phyloP scores from a whole-genome alignment of 257 asterid genomes.

The Jacaranda copaia region DNA sequence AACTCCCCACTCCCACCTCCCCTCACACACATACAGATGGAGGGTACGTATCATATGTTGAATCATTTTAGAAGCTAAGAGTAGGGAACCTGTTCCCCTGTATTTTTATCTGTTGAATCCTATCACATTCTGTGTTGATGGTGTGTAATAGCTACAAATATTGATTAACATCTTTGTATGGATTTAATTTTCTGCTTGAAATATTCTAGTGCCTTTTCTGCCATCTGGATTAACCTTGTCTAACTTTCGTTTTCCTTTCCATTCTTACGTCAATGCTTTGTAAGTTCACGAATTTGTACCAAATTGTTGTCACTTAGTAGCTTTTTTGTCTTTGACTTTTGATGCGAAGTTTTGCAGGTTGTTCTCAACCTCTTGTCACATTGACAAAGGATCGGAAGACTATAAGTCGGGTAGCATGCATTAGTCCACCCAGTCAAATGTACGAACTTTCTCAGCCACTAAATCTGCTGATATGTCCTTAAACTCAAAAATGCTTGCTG shows the following conservation, averaged over 20 bases:
- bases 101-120: neutral
- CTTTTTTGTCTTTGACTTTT: slow-evolving; percentile 26
- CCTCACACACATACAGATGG: neutral
- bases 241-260: slow-evolving; percentile 8
- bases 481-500: slow-evolving; percentile 2
- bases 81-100: neutral
- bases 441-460: slow-evolving; percentile 42
- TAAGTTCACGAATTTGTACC: neutral
- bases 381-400: slow-evolving; percentile 57
- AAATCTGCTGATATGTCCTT: slow-evolving; percentile 2
- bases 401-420: slow-evolving; percentile 57
- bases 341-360: slow-evolving; percentile 50
- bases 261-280: slow-evolving; percentile 29
- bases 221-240: slow-evolving; percentile 6
- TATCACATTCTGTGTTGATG: neutral
- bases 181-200: neutral
- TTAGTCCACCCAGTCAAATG: slow-evolving; percentile 58
- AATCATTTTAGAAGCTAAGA: neutral
- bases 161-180: slow-evolving; percentile 1
- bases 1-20: neutral
- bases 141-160: neutral
- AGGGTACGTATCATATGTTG: neutral
- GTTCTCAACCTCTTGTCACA: slow-evolving; percentile 38
- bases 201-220: neutral
- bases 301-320: slow-evolving; percentile 12